phyloP scores from a whole-genome alignment of 73 alveolate species.

The Paramecium sexaurelia region DNA sequence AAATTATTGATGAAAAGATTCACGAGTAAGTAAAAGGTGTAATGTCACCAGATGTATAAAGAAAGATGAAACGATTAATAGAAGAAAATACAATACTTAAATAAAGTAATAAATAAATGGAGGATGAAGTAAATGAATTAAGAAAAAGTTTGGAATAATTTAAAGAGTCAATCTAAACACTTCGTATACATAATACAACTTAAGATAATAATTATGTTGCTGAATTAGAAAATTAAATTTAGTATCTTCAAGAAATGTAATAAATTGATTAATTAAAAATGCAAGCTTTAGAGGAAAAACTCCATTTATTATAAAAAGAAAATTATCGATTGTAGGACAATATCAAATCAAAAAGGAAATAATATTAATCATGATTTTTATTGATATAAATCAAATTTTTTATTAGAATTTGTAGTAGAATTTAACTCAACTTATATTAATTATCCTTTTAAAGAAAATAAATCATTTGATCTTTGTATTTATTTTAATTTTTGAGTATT shows the following conservation, averaged over 20 bases:
- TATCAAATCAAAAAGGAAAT: not conserved
- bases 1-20: not conserved
- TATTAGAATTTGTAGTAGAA: slow-evolving; percentile 16
- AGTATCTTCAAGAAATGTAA: not conserved
- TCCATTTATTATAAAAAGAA: slow-evolving; percentile 14
- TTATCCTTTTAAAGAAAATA: slow-evolving; percentile 3
- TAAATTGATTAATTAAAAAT: not conserved
- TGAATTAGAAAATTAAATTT: slow-evolving; percentile 19
- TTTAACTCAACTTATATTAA: not conserved
- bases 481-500: not conserved
- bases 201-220: not conserved
- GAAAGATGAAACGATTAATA: not conserved
- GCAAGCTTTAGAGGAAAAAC: slow-evolving; percentile 36
- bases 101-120: not conserved
- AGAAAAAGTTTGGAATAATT: slow-evolving; percentile 21
- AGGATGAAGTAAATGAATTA: slow-evolving; percentile 15
- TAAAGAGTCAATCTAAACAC: not conserved
- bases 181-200: not conserved
- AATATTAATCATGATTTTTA: not conserved
- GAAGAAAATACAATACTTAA: slow-evolving; percentile 4
- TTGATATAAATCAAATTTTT: slow-evolving; percentile 13
- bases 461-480: not conserved
- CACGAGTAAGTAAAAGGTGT: not conserved
- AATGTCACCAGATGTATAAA: not conserved
- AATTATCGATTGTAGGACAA: not conserved